Evolutionary conservation across 2,329 filamentous ascomycete genomes (phyloP).

Genomic region (Penicillium sp.): DNA sequence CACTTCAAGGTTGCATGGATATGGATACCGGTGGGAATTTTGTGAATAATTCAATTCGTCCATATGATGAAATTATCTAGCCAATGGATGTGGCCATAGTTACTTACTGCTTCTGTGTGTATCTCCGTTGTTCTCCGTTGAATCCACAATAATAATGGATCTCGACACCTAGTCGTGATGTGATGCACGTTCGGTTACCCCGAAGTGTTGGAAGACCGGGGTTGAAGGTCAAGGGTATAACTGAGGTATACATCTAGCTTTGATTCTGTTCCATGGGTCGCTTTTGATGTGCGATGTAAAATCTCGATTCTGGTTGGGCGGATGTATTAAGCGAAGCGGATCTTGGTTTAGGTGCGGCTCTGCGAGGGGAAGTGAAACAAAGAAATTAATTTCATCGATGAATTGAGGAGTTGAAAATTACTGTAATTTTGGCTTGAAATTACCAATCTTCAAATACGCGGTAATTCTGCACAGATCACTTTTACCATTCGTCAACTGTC

Average conservation of each 20-base stretch:
- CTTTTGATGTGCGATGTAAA: background rate
- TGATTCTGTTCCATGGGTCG: background rate
- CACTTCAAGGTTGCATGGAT: too few species aligned
- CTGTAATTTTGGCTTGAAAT: background rate
- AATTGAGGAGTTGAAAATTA: background rate
- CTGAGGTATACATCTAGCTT: background rate
- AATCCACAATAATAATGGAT: background rate
- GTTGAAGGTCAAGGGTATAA: too few species aligned
- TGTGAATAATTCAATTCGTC: too few species aligned
- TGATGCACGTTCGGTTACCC: slow-evolving; percentile 2
- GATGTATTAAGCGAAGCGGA: background rate
- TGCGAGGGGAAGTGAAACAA: background rate
- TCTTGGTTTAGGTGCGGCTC: slow-evolving; percentile 3
- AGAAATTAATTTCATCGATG: too few species aligned
- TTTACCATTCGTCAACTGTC: background rate
- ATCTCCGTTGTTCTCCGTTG: slow-evolving; percentile 8
- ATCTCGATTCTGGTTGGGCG: background rate
- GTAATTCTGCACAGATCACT: background rate
- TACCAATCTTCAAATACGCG: background rate
- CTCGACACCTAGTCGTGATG: too few species aligned
- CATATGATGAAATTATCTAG: too few species aligned
- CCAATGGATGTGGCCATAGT: too few species aligned
- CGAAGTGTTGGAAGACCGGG: too few species aligned
- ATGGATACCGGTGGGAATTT: too few species aligned
- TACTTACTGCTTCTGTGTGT: background rate